Conservation (phyloP, 2,329 filamentous ascomycete species). For the Cladosporium sp. region DNA sequence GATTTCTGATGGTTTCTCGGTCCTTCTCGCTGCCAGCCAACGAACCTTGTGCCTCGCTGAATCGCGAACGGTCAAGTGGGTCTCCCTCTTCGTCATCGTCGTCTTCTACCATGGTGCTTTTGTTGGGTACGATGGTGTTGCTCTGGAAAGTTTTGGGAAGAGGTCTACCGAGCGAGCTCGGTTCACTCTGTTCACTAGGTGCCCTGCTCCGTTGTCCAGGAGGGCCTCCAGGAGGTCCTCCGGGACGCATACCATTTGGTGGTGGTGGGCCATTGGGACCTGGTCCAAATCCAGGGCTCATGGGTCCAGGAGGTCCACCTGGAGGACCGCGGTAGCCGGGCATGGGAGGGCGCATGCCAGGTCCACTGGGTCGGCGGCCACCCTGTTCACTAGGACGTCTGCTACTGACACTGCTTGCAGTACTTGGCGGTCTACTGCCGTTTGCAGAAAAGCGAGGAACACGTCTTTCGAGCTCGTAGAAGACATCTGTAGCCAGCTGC, state of each 20-base stretch:
- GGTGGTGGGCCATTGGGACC: conserved; percentile 19
- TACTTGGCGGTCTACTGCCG: conserved; percentile 66
- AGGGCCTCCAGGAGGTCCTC: conserved; percentile 44
- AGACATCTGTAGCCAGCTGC: conserved; percentile 92
- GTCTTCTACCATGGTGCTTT: conserved; percentile 95
- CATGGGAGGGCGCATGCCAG: conserved; percentile 34
- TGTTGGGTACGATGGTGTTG: conserved; percentile 95
- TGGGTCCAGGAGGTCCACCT: conserved; percentile 22
- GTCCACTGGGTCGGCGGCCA: conserved; percentile 25
- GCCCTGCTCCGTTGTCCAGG: conserved; percentile 2
- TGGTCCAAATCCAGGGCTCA: conserved; percentile 36
- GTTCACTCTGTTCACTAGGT: conserved; percentile 36
- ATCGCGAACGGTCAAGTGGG: conserved; percentile 4
- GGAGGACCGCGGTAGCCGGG: conserved; percentile 24
- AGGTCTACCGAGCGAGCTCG: conserved; percentile 57
- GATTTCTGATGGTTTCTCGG: conserved; percentile 68
- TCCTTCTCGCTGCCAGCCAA: conserved; percentile 44
- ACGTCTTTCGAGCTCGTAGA: conserved; percentile 85
- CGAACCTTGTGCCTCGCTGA: conserved; percentile 10
- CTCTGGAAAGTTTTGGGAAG: conserved; percentile 86
- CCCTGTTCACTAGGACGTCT: neutral
- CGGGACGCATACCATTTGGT: conserved; percentile 46
- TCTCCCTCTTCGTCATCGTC: conserved; percentile 57
- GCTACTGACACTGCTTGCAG: conserved; percentile 46
- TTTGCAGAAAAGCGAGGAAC: conserved; percentile 73